phyloP scores from a whole-genome alignment of 1,284 basidiomycete genomes.

The Prillingera fragicola region DNA sequence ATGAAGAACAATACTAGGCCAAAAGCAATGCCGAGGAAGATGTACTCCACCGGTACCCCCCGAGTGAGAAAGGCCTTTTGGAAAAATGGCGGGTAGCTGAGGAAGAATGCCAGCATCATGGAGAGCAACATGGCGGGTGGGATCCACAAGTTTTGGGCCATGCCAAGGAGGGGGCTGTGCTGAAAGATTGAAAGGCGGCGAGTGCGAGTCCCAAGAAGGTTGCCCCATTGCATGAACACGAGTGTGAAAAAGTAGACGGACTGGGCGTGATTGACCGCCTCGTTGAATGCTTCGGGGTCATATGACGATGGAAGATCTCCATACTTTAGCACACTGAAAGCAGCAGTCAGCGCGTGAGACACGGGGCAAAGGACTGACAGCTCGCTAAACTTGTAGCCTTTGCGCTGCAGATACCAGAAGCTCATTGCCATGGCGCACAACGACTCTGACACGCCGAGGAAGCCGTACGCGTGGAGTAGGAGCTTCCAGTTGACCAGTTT shows the following conservation, averaged over 20 bases:
- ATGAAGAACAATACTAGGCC: slow-evolving; percentile 35
- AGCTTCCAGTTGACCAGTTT: slow-evolving; percentile 52
- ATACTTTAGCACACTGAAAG: slow-evolving; percentile 50
- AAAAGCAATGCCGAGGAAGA: slow-evolving; percentile 52
- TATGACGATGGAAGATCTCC: slow-evolving; percentile 49
- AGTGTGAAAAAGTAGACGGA: slow-evolving; percentile 58
- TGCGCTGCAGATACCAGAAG: slow-evolving; percentile 52
- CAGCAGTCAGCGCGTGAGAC: background rate
- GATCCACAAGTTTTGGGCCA: slow-evolving; percentile 47
- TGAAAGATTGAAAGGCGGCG: slow-evolving; percentile 54
- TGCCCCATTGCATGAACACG: slow-evolving; percentile 65
- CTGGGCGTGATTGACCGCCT: slow-evolving; percentile 52
- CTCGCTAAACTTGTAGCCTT: slow-evolving; percentile 56
- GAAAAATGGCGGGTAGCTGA: slow-evolving; percentile 56
- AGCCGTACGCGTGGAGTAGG: slow-evolving; percentile 61
- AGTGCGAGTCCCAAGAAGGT: slow-evolving; percentile 53
- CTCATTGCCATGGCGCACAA: slow-evolving; percentile 53
- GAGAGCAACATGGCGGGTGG: slow-evolving; percentile 53
- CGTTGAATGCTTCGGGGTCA: slow-evolving; percentile 40
- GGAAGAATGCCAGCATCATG: slow-evolving; percentile 54
- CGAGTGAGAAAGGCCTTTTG: slow-evolving; percentile 57
- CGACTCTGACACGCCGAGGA: slow-evolving; percentile 58
- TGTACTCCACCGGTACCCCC: slow-evolving; percentile 53
- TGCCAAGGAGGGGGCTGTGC: slow-evolving; percentile 47
- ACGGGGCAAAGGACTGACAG: slow-evolving; percentile 39